Base-by-base conservation (phyloP, 2,329 filamentous ascomycete species). In the Triangularia verruculosa region DNA sequence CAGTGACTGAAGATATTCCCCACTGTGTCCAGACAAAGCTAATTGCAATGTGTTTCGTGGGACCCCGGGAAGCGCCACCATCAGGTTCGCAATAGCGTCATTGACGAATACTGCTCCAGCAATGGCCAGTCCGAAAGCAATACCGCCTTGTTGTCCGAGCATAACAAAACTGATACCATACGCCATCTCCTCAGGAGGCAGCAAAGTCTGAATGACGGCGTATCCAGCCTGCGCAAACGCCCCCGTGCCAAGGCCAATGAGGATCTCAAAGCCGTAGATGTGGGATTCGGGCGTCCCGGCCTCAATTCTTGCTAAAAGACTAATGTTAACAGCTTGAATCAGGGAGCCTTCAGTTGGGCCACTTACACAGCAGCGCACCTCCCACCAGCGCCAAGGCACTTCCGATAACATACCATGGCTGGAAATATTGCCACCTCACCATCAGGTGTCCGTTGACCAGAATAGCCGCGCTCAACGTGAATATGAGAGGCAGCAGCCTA, bases 181-280 rank as follows among this genome's bases (percentile, higher is more conserved):
- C n/a, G 74, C 59, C 3, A 77, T 68, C 15, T 75, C 70, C 2
- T 70, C 60, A 9, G 70, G 67, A 1, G 69, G 62, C 7, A 77
- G 76, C 4, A 72, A 72, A 0, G 73, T 68, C 55, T 78, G 75
- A 0, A 70, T 73, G 17, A 79, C 73, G 3, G 75, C 68, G 63
- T 77, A 77, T 1, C 71, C 71, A 1, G 76, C 75, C 54, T 78
- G 74, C 8, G 74, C 66, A 62, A 72, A 76, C 11, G 68, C 70
- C 3, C 79, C 78, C 1, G 70, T 70, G 2, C 79, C 79, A 4
- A 77, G 65, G 2, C 77, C 79, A 2, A 81, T 61, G 8, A 82
- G 68, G 11, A 79, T 71, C 4, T 60, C 69, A 54, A 72, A 76
- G 22, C 74, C 75, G 64, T 77, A 76, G 0, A 76, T 71, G 1